Evolutionary conservation across 805 yeast species (phyloP), one percentile per base, ranked within the genome.

Genomic region (Yamadazyma akitaensis): DNA sequence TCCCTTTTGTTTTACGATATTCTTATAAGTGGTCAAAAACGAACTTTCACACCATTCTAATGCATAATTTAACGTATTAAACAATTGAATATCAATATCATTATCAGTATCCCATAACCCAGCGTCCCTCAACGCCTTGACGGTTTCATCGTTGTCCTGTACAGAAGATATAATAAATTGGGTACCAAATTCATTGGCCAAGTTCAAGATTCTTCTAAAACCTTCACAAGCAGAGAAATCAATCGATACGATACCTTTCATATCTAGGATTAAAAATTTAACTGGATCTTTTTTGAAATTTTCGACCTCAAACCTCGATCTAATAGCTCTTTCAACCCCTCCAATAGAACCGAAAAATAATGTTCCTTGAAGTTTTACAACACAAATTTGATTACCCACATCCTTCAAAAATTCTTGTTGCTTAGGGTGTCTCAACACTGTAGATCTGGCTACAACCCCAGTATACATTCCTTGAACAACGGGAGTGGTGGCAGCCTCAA

Each of bases 161-260:
- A 92, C 88, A 1, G 96, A 88, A 1, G 96, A 83, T 26, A 94
- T 76, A 21, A 91, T 78, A 60, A 94, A 67, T 53, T 80, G 84
- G 14, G 92, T 84, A 43, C 75, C 74, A 51, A 81, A 84, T 17
- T 85, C 83, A 48, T 79, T 79, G 14, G 89, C 70, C 56, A 91
- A 77, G 51, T 95, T 84, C 61, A 88, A 81, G 50, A 94, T 85
- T 56, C 97, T 75, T 55, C 90, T 81, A 62, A 94, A 88, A 0
- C 97, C 96, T 64, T 94, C 98, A 9, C 97, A 96, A 0, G 98
- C 97, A 39, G 96, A 86, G 58, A 87, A 94, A 65, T 94, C 99
- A 53, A 94, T 81, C 40, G 86, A 77, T 42, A 77, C 76, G 26
- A 94, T 96, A 33, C 84, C 81, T 54, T 84, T 84, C 76, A 94